Base-by-base conservation (phyloP, 1,139 yeast species). In the Torulaspora globosa region DNA sequence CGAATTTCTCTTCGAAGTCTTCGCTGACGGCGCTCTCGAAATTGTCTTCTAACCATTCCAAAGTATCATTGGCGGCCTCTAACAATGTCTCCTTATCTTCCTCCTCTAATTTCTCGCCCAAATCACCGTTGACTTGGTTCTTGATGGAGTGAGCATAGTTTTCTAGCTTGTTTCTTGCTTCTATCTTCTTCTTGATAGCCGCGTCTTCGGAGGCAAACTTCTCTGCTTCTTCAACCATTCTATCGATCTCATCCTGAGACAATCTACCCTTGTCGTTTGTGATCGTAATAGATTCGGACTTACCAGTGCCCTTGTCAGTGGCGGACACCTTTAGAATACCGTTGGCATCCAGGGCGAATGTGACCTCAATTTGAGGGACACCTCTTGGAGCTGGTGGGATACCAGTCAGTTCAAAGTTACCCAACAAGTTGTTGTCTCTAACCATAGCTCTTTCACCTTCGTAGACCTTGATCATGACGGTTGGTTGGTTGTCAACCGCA, bases 341-440 rank as follows among this genome's bases (percentile, higher is more conserved):
- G 68, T 88, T 88, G 56, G 96, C 96, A 69, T 89, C 97, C 63
- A 89, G 76, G 63, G 88, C 95, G 66, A 89, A 89, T 53, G 96
- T 88, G 59, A 90, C 96, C 76, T 89, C 97, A 64, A 89, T 87
- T 75, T 89, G 96, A 63, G 97, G 96, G 55, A 84, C 88, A 74
- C 97, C 97, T 76, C 96, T 86, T 73, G 96, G 96, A 50, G 96
- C 90, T 59, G 96, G 94, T 65, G 96, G 96, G 62, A 89, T 87
- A 69, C 95, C 95, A 52, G 87, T 82, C 62, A 89, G 80, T 73
- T 89, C 96, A 68, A 89, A 89, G 76, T 88, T 88, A 70, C 97
- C 97, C 61, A 89, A 80, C 67, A 83, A 74, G 76, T 89, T 89
- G 81, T 89, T 89, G 74, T 89, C 96, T 78, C 87, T 86, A 58